A percentile compares a stretch with the other conserved stretches of the same genome.
phyloP scores from a whole-genome alignment of 768 basidiomycete species.

The Rhodosporidiobolus sp. region DNA sequence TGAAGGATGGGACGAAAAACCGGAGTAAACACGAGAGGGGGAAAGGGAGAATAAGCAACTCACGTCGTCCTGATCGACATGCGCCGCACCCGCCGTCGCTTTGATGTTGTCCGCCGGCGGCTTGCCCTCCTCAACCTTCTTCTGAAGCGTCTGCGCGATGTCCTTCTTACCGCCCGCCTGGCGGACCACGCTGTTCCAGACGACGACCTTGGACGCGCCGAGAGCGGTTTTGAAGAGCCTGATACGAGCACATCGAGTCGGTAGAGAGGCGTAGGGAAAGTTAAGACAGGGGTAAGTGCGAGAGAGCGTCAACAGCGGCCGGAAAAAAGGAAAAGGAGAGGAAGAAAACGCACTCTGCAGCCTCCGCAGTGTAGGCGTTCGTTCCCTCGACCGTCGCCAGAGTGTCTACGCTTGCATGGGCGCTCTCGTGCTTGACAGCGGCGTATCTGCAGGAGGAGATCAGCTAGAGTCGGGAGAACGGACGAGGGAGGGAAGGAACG shows the following conservation, averaged over 20 bases:
- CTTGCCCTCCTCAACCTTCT: not conserved
- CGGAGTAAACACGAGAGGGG: no score
- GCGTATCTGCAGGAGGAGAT: slow-evolving; percentile 4
- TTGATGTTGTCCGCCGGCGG: slow-evolving; percentile 7
- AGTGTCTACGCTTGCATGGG: not conserved
- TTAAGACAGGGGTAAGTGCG: no score
- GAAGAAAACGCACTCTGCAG: slow-evolving; percentile 7
- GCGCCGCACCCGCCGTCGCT: slow-evolving; percentile 14
- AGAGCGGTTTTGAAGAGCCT: slow-evolving; percentile 18
- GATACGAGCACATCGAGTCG: not conserved
- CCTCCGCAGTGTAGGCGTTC: slow-evolving; percentile 11
- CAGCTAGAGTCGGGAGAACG: no score
- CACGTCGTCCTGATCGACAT: slow-evolving; percentile 33
- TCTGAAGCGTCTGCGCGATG: slow-evolving; percentile 5
- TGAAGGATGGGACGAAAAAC: no score
- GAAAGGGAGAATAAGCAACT: not conserved
- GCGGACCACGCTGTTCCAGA: slow-evolving; percentile 26
- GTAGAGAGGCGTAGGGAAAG: no score
- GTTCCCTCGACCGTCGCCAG: slow-evolving; percentile 9
- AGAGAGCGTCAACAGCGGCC: no score
- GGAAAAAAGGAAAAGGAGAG: not conserved
- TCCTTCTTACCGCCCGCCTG: not conserved
- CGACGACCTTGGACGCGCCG: slow-evolving; percentile 21
- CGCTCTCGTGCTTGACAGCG: slow-evolving; percentile 9
- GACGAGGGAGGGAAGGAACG: not conserved